Conservation (phyloP, 2,329 filamentous ascomycete species). For the Epichloe typhina region DNA sequence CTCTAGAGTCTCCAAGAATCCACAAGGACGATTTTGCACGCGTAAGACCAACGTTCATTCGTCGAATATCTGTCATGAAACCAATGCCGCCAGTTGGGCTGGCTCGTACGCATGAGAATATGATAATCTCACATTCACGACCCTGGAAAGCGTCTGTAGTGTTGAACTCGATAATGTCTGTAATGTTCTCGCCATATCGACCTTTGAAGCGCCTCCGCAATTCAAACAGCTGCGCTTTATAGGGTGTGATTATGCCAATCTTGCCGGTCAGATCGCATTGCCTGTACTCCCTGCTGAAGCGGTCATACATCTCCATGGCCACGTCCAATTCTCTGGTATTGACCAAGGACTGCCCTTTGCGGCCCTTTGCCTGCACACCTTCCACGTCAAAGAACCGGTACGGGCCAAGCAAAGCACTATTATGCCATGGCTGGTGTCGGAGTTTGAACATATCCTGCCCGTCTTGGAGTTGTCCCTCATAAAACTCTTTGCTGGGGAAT, state of each 20-base stretch:
- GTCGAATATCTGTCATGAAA: slow-evolving; percentile 94
- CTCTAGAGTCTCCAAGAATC: slow-evolving; percentile 86
- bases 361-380: slow-evolving; percentile 71
- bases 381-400: slow-evolving; percentile 97
- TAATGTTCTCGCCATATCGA: slow-evolving; percentile 61
- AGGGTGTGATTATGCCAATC: slow-evolving; percentile 94
- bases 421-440: slow-evolving; percentile 74
- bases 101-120: slow-evolving; percentile 95
- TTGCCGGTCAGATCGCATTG: slow-evolving; percentile 63
- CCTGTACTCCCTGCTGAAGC: slow-evolving; percentile 60
- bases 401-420: slow-evolving; percentile 66
- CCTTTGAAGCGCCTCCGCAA: slow-evolving; percentile 62
- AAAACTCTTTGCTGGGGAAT: slow-evolving; percentile 87
- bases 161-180: slow-evolving; percentile 84
- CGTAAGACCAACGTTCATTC: slow-evolving; percentile 98
- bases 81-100: slow-evolving; percentile 89
- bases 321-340: slow-evolving; percentile 80
- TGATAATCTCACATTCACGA: slow-evolving; percentile 93
- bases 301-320: slow-evolving; percentile 71
- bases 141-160: slow-evolving; percentile 98
- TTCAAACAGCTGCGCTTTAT: slow-evolving; percentile 82
- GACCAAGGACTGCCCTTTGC: slow-evolving; percentile 76
- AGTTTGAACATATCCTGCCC: slow-evolving; percentile 69
- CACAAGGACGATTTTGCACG: slow-evolving; percentile 93
- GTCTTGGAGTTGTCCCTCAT: slow-evolving; percentile 76